These are phyloP conservation scores for Dryadomyces quercus-mongolicae DNA, from an alignment of 2,329 filamentous ascomycete species.

Conservation along the genomic window DNA sequence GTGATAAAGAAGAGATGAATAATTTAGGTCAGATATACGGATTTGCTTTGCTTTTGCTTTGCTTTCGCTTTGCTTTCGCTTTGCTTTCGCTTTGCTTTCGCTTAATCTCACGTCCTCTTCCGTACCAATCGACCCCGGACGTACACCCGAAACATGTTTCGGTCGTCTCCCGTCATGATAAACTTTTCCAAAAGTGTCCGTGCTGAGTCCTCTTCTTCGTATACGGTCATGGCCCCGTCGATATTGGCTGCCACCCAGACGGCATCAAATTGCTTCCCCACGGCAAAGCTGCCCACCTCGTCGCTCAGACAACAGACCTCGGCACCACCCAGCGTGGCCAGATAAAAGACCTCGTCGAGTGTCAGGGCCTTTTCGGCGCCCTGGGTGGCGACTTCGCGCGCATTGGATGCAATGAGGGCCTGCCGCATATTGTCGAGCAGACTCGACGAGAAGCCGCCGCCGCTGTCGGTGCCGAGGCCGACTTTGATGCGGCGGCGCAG, in stretches of 20 bases:
- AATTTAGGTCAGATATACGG: too few relatives aligned
- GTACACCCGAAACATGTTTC: conserved; percentile 45
- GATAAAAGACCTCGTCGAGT: conserved; percentile 41
- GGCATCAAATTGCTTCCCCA: conserved; percentile 32
- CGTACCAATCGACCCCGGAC: conserved; percentile 23
- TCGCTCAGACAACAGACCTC: conserved; percentile 41
- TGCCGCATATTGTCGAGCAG: conserved; percentile 45
- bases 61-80: too few relatives aligned
- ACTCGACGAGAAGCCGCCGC: conserved; percentile 47
- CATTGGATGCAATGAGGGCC: conserved; percentile 42
- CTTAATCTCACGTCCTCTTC: too few relatives aligned
- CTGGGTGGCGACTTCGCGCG: conserved; percentile 27
- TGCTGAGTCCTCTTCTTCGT: not conserved
- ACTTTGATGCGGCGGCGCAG: conserved; percentile 47
- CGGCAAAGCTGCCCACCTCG: conserved; percentile 41
- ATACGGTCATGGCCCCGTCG: not conserved
- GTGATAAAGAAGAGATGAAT: conserved; percentile 18
- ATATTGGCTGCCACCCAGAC: not conserved
- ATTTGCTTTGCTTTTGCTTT: too few relatives aligned
- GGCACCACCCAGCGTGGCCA: conserved; percentile 51
- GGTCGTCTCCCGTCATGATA: conserved; percentile 52
- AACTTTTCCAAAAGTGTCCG: conserved; percentile 50
- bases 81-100: too few relatives aligned
- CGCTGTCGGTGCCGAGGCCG: conserved; percentile 34
- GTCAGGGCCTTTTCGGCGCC: conserved; percentile 32